A percentile compares a stretch with the other conserved stretches of the same genome.
Evolutionary conservation across 805 yeast genomes (phyloP).

Genomic region (Schizosaccharomyces osmophilus): DNA sequence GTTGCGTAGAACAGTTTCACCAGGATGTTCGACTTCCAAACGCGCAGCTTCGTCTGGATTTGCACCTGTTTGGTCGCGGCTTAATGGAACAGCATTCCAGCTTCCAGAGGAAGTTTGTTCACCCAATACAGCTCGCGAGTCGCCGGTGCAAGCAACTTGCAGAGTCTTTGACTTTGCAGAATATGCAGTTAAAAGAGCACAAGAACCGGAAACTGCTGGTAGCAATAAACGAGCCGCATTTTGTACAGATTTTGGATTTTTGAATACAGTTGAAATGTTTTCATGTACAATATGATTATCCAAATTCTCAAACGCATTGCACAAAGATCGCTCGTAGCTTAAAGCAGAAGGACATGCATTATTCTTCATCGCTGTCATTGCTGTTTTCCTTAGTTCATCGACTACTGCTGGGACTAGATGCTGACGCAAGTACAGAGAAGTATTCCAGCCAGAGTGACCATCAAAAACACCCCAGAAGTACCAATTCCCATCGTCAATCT

Average conservation of each 20-base stretch:
- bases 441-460: conserved; percentile 89
- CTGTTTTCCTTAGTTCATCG: conserved; percentile 37
- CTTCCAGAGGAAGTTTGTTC: conserved; percentile 24
- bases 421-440: conserved; percentile 65
- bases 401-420: conserved; percentile 56
- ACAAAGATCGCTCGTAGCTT: conserved; percentile 54
- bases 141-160: conserved; percentile 89
- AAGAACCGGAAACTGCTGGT: conserved; percentile 90
- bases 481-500: conserved; percentile 35
- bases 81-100: conserved; percentile 74
- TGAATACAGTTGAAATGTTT: conserved; percentile 43
- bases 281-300: conserved; percentile 71
- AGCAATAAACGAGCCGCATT: conserved; percentile 47
- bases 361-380: conserved; percentile 20
- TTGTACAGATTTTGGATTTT: conserved; percentile 34
- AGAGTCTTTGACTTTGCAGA: conserved; percentile 49
- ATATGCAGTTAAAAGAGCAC: conserved; percentile 70
- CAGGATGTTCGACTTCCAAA: conserved; percentile 70
- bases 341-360: conserved; percentile 19
- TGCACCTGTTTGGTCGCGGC: conserved; percentile 85
- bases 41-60: conserved; percentile 69
- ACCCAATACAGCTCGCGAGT: conserved; percentile 77
- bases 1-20: conserved; percentile 48
- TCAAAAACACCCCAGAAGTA: conserved; percentile 89
- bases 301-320: conserved; percentile 51